phyloP scores from a whole-genome alignment of 495 filamentous ascomycete genomes.

The Astrocystis sublimbata region DNA sequence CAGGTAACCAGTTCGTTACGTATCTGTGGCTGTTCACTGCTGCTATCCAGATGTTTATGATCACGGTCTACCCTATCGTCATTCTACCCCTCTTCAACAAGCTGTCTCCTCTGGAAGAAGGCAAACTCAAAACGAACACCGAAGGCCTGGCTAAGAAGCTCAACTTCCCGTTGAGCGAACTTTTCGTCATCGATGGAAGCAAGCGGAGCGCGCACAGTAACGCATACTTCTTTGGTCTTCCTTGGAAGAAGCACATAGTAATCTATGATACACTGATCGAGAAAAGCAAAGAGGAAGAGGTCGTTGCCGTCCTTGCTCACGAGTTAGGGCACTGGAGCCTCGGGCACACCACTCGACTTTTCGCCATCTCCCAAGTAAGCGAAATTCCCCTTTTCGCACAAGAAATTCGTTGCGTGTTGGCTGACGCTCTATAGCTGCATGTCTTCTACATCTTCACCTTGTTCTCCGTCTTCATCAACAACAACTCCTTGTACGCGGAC shows the following conservation, averaged over 20 bases:
- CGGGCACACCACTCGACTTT: slow-evolving; percentile 90
- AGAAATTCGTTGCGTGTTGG: background rate
- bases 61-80: slow-evolving; percentile 91
- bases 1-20: slow-evolving; percentile 91
- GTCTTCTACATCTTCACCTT: slow-evolving; percentile 95
- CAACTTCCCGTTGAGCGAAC: slow-evolving; percentile 85
- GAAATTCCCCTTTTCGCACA: background rate
- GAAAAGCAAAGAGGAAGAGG: slow-evolving; percentile 86
- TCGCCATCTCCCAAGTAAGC: slow-evolving; percentile 81
- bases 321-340: slow-evolving; percentile 97
- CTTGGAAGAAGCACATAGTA: slow-evolving; percentile 99
- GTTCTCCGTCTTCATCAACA: slow-evolving; percentile 97
- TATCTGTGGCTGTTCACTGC: slow-evolving; percentile 94
- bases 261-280: slow-evolving; percentile 98
- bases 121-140: slow-evolving; percentile 81
- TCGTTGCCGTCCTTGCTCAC: slow-evolving; percentile 91
- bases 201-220: slow-evolving; percentile 97
- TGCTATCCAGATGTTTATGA: slow-evolving; percentile 84
- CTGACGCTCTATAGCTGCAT: slow-evolving; percentile 55
- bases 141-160: slow-evolving; percentile 81
- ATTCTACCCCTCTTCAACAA: slow-evolving; percentile 99
- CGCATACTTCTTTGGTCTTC: slow-evolving; percentile 96
- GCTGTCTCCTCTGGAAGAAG: slow-evolving; percentile 86
- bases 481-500: slow-evolving; percentile 81
- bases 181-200: slow-evolving; percentile 96